phyloP scores from a whole-genome alignment of 139 green algal genomes.

The Choricystis sp. region DNA sequence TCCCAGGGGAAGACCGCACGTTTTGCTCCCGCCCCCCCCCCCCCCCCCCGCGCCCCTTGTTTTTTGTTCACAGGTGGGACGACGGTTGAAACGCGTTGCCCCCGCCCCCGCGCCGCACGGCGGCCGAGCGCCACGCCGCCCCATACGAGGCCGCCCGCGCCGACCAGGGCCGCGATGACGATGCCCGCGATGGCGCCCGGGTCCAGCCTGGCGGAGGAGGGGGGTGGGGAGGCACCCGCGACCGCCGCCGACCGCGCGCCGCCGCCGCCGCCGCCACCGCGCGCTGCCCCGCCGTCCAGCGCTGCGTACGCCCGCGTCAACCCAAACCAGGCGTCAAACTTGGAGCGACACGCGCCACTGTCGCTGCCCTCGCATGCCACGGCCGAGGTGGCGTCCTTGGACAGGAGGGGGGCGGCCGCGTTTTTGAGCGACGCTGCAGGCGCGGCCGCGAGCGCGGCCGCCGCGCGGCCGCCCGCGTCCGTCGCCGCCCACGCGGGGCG shows the following conservation, averaged over 20 bases:
- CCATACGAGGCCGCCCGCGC: no score
- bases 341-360: not conserved
- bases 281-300: not conserved
- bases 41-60: no score
- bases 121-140: no score
- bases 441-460: not conserved
- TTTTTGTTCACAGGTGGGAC: no score
- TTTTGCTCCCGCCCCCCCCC: no score
- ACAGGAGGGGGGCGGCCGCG: not conserved
- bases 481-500: not conserved
- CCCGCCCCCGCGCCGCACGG: no score
- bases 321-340: not conserved
- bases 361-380: not conserved
- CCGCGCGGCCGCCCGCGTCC: no score
- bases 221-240: no score
- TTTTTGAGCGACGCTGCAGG: not conserved
- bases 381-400: not conserved
- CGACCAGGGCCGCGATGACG: not conserved
- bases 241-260: no score
- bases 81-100: no score
- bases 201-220: not conserved
- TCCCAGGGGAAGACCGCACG: no score
- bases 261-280: no score
- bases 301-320: not conserved
- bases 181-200: not conserved